These are phyloP conservation scores for Puccinia hordei DNA, from an alignment of 1,284 basidiomycete species.

Conservation along the genomic window DNA sequence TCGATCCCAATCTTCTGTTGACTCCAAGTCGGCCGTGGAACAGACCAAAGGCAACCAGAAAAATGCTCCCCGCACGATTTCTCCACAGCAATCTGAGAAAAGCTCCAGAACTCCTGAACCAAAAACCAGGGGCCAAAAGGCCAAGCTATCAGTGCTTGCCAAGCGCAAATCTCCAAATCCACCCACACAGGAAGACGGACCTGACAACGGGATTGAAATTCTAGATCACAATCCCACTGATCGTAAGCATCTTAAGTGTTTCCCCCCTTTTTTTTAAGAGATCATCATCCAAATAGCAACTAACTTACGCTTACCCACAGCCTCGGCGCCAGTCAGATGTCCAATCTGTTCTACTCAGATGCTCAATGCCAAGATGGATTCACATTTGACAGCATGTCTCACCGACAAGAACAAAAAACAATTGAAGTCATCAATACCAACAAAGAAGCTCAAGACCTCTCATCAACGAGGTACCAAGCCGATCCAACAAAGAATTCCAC, in stretches of 20 bases:
- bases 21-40: not conserved
- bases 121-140: conserved; percentile 11
- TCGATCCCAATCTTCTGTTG: not conserved
- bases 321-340: conserved; percentile 35
- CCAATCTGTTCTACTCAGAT: conserved; percentile 37
- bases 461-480: conserved; percentile 17
- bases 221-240: conserved; percentile 26
- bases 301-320: not conserved
- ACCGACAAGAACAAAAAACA: not conserved
- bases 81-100: not conserved
- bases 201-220: conserved; percentile 38
- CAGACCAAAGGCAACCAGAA: not conserved
- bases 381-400: conserved; percentile 27
- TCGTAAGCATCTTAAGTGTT: conserved; percentile 30
- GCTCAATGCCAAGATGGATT: conserved; percentile 39
- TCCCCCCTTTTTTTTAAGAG: not conserved
- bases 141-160: too few species aligned
- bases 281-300: not conserved
- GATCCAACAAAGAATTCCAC: conserved; percentile 15
- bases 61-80: not conserved
- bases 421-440: not conserved
- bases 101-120: not conserved
- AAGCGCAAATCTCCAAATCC: conserved; percentile 15
- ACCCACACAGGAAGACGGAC: not conserved
- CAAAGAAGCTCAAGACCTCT: conserved; percentile 6